Evolutionary conservation across 2,329 filamentous ascomycete genomes (phyloP), one percentile per base, ranked within the genome.

Genomic region (Hypomyces rosellus): DNA sequence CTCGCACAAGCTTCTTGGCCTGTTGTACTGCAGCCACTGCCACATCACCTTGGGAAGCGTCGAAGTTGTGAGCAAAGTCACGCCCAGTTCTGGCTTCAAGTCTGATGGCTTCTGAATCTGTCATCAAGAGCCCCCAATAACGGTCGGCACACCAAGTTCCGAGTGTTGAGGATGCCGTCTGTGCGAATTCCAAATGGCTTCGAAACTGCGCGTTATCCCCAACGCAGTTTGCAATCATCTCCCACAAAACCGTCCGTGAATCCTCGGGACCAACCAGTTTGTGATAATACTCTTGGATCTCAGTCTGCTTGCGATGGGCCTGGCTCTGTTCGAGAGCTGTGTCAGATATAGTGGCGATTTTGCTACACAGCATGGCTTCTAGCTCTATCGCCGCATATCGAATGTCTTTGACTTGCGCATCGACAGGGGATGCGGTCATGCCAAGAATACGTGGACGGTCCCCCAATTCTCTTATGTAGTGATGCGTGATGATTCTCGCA

Each of bases 401-500:
- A 25, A 95, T 77, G 56, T 96, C 84, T 14, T 43, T 58, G 0
- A 80, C 78, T 61, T 88, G 86, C 0, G 88, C 83, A 69, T 97
- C 91, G 3, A 96, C 85, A 1, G 93, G 93, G 0, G 93, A 97
- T 7, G 93, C 93, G 1, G 93, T 99, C 92, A 97, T 96, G 22
- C 92, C 92, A 57, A 99, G 87, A 16, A 99, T 84, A 36, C 84
- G 85, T 4, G 93, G 93, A 4, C 82, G 76, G 0, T 65, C 55
- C 1, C 74, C 69, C 1, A 65, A 58, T 30, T 75, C 71, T 2
- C 75, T 68, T 1, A 81, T 60, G 61, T 96, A 97, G 58, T 88
- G 90, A 52, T 95, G 86, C 59, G 88, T 90, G 69, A 99, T 88
- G 52, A 99, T 93, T 25, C 82, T 79, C 16, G 92, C 89, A 63